phyloP scores from a whole-genome alignment of 1,139 yeast genomes.

The Groenewaldozyma auringiensis region DNA sequence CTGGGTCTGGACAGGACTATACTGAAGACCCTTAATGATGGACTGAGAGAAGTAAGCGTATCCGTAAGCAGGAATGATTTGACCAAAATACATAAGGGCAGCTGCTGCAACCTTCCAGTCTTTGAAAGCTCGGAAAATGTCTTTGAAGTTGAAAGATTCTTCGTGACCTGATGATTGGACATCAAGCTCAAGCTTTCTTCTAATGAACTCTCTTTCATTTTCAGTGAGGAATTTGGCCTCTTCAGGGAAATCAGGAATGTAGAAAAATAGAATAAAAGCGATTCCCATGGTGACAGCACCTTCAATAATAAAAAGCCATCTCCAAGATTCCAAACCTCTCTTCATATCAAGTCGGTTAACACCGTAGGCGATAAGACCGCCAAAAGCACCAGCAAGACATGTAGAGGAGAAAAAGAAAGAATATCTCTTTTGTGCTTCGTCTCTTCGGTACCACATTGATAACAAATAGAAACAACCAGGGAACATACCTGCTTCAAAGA shows the following conservation, averaged over 20 bases:
- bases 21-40: slow-evolving; percentile 50
- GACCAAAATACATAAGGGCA: slow-evolving; percentile 54
- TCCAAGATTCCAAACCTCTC: slow-evolving; percentile 52
- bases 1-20: slow-evolving; percentile 56
- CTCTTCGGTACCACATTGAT: slow-evolving; percentile 45
- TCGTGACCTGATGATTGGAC: slow-evolving; percentile 37
- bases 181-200: slow-evolving; percentile 39
- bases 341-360: slow-evolving; percentile 44
- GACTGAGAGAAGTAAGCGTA: slow-evolving; percentile 66
- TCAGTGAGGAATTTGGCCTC: slow-evolving; percentile 42
- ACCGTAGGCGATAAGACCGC: slow-evolving; percentile 67
- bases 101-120: slow-evolving; percentile 46
- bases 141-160: slow-evolving; percentile 26
- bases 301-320: slow-evolving; percentile 68
- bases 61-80: slow-evolving; percentile 61
- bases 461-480: slow-evolving; percentile 66
- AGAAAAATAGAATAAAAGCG: slow-evolving; percentile 53
- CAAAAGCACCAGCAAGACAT: slow-evolving; percentile 72
- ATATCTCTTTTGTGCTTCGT: slow-evolving; percentile 62
- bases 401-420: slow-evolving; percentile 63
- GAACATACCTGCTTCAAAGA: slow-evolving; percentile 62
- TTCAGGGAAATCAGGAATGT: slow-evolving; percentile 70
- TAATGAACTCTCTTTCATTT: slow-evolving; percentile 36
- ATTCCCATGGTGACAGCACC: slow-evolving; percentile 62
- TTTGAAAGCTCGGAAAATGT: slow-evolving; percentile 28